phyloP scores from a whole-genome alignment of 2,329 filamentous ascomycete species.

The Cadophora malorum region DNA sequence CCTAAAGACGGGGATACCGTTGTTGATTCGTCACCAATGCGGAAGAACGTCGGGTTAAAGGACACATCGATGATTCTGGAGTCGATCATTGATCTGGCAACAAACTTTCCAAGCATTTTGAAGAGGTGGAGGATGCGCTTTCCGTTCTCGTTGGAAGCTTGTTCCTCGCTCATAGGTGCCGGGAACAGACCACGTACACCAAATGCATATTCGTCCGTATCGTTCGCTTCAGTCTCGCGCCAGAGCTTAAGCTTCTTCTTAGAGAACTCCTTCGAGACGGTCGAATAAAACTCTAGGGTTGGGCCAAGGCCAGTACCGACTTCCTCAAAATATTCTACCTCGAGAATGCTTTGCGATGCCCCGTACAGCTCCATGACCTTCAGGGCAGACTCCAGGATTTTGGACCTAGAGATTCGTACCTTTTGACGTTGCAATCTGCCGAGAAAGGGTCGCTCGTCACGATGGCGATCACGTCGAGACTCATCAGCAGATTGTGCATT shows the following conservation, averaged over 20 bases:
- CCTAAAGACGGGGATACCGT: constrained; percentile 83
- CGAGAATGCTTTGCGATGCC: constrained; percentile 91
- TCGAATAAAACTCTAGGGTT: constrained; percentile 97
- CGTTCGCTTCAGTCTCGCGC: constrained; percentile 84
- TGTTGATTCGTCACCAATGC: constrained; percentile 73
- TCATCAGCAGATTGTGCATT: constrained; percentile 86
- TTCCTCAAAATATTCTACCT: constrained; percentile 99
- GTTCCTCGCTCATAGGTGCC: constrained; percentile 82
- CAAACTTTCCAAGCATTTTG: constrained; percentile 94
- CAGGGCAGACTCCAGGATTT: constrained; percentile 93
- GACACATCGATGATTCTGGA: constrained; percentile 97
- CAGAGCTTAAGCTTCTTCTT: constrained; percentile 97
- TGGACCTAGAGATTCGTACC: constrained; percentile 93
- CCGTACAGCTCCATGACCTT: constrained; percentile 99
- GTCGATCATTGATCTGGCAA: constrained; percentile 97
- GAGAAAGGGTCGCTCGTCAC: constrained; percentile 89
- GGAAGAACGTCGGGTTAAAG: constrained; percentile 98
- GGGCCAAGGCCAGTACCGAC: constrained; percentile 95
- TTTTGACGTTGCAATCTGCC: constrained; percentile 94
- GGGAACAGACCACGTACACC: constrained; percentile 88
- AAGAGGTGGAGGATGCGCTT: constrained; percentile 88
- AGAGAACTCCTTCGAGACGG: constrained; percentile 94
- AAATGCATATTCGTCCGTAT: constrained; percentile 81
- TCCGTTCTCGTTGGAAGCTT: constrained; percentile 76
- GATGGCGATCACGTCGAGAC: constrained; percentile 76